Evolutionary conservation across 106 monocot species (phyloP), one percentile per base, ranked within the genome.

Genomic region (Apostasia shenzhenica): DNA sequence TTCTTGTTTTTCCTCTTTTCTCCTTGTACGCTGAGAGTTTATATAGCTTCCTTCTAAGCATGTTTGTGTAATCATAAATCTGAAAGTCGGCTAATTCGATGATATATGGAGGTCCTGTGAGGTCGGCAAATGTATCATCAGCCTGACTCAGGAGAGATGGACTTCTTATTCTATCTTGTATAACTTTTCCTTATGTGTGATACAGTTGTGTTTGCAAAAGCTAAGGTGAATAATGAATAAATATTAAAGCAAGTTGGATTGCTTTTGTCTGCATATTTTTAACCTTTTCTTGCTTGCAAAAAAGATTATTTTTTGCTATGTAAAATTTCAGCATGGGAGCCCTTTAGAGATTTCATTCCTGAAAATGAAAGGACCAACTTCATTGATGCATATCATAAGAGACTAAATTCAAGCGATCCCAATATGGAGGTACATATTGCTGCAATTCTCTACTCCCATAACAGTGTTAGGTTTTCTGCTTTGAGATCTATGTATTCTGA

Each of bases 291-390:
- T n/a, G 63, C 46, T 47, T 2, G 2, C 11, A 63, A 46, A n/a
- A 46, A 46, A 41, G 9, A 63, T 47, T 63, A 1, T n/a, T 63
- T 67, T 38, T 38, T 13, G 37, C 41, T 68, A 54, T 57, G n/a
- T 57, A 14, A 8, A 68, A 41, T 63, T 74, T 83, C 77, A 93
- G 93, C 93, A 43, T 93, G 93, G 93, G 93, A 93, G 60, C 76
- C 82, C 9, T 93, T 93, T 63, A 78, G 81, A 80, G 84, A 93
- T 82, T 93, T 93, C 14, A 89, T 76, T 62, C 75, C 75, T 69
- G 75, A 68, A 76, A 62, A 68, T 45, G 75, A 76, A 76, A 68
- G 75, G 59, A 37, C 13, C 45, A 41, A 61, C 62, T 76, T 76
- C 54, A 68, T 76, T 68, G 69, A 76, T 61, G 75, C 75, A 45